A percentile compares a stretch with the other conserved stretches of the same genome.
These are phyloP conservation scores for Synchytrium microbalum DNA, from an alignment of 371 early-diverging fungal species.

Conservation along the genomic window DNA sequence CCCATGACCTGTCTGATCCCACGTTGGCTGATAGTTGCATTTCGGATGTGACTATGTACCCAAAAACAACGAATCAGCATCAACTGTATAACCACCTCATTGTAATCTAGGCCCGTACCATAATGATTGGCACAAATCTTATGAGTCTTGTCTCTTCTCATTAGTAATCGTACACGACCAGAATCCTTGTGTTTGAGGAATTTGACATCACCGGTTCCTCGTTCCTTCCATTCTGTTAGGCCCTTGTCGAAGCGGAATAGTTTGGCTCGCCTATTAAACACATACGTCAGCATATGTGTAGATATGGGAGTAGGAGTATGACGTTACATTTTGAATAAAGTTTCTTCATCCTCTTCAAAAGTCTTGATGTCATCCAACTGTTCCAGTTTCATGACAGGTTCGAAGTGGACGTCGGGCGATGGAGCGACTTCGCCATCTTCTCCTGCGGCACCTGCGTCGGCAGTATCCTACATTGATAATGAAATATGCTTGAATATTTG, in stretches of 20 bases:
- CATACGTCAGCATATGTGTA: slow-evolving; percentile 8
- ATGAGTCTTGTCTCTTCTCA: slow-evolving; percentile 95
- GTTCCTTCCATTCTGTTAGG: slow-evolving; percentile 94
- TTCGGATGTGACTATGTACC: slow-evolving; percentile 57
- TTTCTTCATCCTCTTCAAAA: slow-evolving; percentile 89
- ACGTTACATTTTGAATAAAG: slow-evolving; percentile 87
- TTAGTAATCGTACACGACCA: slow-evolving; percentile 83
- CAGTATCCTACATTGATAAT: not conserved
- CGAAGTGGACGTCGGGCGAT: slow-evolving; percentile 87
- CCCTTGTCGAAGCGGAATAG: slow-evolving; percentile 91
- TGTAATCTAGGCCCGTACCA: slow-evolving; percentile 26
- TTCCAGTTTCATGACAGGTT: slow-evolving; percentile 89
- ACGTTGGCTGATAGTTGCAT: slow-evolving; percentile 87
- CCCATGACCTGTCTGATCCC: slow-evolving; percentile 97
- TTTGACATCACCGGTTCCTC: slow-evolving; percentile 95
- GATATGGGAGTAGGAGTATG: slow-evolving; percentile 7
- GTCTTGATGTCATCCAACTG: slow-evolving; percentile 86
- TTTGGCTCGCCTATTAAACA: slow-evolving; percentile 79
- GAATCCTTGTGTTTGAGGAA: slow-evolving; percentile 84
- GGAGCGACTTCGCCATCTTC: slow-evolving; percentile 54
- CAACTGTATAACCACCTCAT: not conserved
- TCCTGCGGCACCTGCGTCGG: not conserved
- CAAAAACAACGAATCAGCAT: slow-evolving; percentile 5
- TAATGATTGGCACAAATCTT: slow-evolving; percentile 98
- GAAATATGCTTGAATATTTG: not conserved